Percentiles rank a stretch among this genome's conserved stretches.
Conservation (phyloP, 352 stramenopile genomes). For the Pythium graminicola region DNA sequence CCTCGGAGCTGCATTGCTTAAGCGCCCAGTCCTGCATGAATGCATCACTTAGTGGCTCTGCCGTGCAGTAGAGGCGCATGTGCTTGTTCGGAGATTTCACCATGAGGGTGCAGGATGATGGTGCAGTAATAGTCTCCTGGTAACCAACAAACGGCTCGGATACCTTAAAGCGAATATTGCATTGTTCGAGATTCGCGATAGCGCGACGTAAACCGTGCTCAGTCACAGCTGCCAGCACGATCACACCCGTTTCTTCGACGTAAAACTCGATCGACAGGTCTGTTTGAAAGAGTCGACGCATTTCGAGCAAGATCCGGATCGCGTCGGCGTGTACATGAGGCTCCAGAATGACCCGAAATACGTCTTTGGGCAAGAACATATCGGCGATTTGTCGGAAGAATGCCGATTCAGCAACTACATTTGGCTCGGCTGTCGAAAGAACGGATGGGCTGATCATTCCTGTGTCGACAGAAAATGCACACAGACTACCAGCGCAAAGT, state of each 20-base stretch:
- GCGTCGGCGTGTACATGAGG: not conserved
- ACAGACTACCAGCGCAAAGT: constrained; percentile 4
- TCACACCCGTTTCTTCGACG: not conserved
- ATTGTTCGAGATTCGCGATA: not conserved
- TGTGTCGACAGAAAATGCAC: not conserved
- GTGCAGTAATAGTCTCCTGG: not conserved
- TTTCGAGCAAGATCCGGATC: not conserved
- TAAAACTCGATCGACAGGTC: not conserved
- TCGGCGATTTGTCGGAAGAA: not conserved
- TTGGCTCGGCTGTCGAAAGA: not conserved
- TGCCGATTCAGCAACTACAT: not conserved
- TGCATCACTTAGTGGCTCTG: not conserved
- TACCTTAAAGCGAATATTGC: not conserved
- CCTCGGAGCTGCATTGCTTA: no score
- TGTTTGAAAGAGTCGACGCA: not conserved
- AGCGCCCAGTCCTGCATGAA: not conserved
- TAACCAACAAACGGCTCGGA: not conserved
- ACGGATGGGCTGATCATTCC: no score
- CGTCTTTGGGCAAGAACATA: not conserved
- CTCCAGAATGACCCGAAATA: not conserved
- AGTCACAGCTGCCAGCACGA: not conserved
- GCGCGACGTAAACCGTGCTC: not conserved
- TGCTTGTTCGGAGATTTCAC: not conserved
- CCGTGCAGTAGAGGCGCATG: not conserved
- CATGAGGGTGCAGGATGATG: not conserved